Evolutionary conservation across 2,329 filamentous ascomycete species (phyloP).

Genomic region (Pseudogymnoascus sp.): DNA sequence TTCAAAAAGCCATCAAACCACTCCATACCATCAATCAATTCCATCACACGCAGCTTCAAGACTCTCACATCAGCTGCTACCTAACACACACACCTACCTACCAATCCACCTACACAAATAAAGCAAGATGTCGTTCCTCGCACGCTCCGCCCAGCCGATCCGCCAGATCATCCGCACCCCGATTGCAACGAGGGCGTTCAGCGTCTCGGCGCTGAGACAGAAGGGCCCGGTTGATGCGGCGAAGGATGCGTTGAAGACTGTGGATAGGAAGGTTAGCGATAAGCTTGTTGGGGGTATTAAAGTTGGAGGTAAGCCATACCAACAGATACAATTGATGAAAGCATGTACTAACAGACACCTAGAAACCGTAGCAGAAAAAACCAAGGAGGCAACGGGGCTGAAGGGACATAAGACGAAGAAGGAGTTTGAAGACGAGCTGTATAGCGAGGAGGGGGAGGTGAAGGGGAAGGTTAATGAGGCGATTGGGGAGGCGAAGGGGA

Average conservation of each 20-base stretch:
- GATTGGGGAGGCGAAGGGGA: constrained; percentile 28
- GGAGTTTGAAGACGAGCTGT: constrained; percentile 12
- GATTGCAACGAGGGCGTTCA: background rate
- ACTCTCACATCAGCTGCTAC: background rate
- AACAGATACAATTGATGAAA: no score
- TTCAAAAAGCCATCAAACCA: background rate
- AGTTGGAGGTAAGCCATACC: constrained; percentile 45
- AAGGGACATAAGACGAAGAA: constrained; percentile 15
- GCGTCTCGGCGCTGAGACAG: background rate
- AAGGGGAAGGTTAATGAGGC: constrained; percentile 34
- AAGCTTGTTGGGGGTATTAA: constrained; percentile 55
- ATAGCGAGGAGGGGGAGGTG: constrained; percentile 31
- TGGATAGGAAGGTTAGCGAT: constrained; percentile 51
- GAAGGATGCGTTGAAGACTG: constrained; percentile 51
- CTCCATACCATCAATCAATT: background rate
- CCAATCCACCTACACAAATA: background rate
- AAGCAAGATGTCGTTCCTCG: constrained; percentile 1
- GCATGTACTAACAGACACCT: no score
- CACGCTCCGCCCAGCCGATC: background rate
- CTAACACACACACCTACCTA: background rate
- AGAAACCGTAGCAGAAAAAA: constrained; percentile 36
- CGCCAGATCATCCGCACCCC: background rate
- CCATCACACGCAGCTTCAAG: background rate
- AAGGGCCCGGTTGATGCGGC: constrained; percentile 33
- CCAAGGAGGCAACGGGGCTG: constrained; percentile 37